Evolutionary conservation across 495 filamentous ascomycete genomes (phyloP), one percentile per base, ranked within the genome.

Genomic region (Bathelium albidoporum): DNA sequence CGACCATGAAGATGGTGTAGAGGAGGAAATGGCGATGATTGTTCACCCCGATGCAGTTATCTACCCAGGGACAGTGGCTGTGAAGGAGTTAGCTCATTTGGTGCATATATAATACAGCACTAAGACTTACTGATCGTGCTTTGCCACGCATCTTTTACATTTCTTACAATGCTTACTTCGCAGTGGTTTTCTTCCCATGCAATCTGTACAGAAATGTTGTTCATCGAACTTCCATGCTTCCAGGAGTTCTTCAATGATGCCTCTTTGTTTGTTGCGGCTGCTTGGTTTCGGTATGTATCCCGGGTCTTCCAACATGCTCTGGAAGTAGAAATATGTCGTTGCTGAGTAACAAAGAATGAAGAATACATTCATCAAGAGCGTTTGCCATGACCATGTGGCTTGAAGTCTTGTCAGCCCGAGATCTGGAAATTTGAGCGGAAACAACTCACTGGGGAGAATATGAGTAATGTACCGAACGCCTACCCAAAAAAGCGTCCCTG

Each of bases 1-100:
- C 65, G 67, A 91, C 86, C 44, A 97, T 75, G 66, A 76, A 87
- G 22, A 90, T 73, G 34, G 97, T 80, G 71, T 96, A 98, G 26
- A 96, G 73, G 63, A 96, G 87, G 76, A 98, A 98, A 70, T 97
- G 95, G 3, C 94, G 85, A 68, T 95, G 86, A 71, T 98, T 98
- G 71, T 96, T 97, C 43, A 92, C 81, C 45, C 89, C 94, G 43
- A 98, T 83, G 71, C 94, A 98, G 76, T 96, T 97, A 74, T 94
- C 87, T 41, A 97, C 90, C 94, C 94, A 98, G 0, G 94, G 94
- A 69, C 94, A 98, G 72, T 98, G 94, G 69, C 93, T 97, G 32
- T n/a, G 16, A 49, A 44, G 10, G 73, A 72, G 86, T 79, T 64
- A 63, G 29, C 11, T 12, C 9, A 20, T 32, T 55, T 18, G 9